Percentiles rank a stretch among this genome's conserved stretches.
These are phyloP conservation scores for Eucalyptus regnans DNA, from an alignment of 345 rosid species.

Conservation along the genomic window DNA sequence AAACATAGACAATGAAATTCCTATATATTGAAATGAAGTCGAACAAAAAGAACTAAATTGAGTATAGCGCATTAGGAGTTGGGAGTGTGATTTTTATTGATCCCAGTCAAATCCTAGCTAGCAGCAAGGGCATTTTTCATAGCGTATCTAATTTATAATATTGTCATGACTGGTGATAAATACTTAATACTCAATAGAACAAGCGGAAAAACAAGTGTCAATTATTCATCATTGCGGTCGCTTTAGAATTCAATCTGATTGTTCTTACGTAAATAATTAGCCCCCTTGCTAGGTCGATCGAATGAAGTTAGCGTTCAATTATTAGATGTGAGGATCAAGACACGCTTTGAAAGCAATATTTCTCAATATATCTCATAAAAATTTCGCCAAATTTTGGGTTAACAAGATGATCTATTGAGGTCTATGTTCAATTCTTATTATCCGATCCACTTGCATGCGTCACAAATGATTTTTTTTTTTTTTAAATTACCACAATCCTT, in stretches of 20 bases:
- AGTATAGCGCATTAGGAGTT: neutral
- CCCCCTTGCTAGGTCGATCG: neutral
- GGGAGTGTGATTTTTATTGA: neutral
- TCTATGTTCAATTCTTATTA: neutral
- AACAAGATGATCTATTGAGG: fast-evolving
- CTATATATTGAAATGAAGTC: neutral
- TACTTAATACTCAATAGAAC: too few species aligned
- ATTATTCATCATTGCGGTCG: neutral
- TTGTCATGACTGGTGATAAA: neutral
- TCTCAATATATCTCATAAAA: neutral
- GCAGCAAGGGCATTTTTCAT: too few species aligned
- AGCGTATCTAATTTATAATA: too few species aligned
- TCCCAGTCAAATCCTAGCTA: neutral
- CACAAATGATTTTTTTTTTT: too few species aligned
- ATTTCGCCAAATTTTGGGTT: neutral
- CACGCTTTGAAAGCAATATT: neutral
- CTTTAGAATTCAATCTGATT: neutral
- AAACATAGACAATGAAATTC: neutral
- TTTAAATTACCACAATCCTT: too few species aligned
- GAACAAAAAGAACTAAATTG: too few species aligned
- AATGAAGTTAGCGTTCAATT: neutral
- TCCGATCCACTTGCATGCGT: neutral
- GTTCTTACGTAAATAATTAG: neutral
- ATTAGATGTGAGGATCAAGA: neutral
- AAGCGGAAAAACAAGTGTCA: too few species aligned